A percentile compares a stretch with the other conserved stretches of the same genome.
These are phyloP conservation scores for Chalciporus sp. DNA, from an alignment of 1,284 basidiomycete genomes.

Conservation along the genomic window DNA sequence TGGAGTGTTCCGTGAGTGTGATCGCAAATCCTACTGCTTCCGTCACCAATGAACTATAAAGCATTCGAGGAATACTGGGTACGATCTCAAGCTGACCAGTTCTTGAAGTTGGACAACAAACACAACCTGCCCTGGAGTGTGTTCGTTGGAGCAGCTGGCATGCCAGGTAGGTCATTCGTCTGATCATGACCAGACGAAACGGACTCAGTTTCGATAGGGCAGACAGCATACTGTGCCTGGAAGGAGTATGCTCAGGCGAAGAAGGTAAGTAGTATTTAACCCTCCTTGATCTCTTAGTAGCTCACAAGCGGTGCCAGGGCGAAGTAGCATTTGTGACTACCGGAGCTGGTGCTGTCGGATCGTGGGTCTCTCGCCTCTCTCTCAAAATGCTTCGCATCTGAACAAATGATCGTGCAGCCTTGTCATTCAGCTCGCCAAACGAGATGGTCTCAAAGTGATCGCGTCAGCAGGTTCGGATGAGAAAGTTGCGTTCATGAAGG, in stretches of 20 bases:
- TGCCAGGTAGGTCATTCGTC: slow-evolving; percentile 18
- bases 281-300: neutral
- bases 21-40: neutral
- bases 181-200: neutral
- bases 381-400: neutral
- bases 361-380: neutral
- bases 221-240: slow-evolving; percentile 15
- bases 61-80: slow-evolving; percentile 29
- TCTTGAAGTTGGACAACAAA: slow-evolving; percentile 21
- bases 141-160: slow-evolving; percentile 24
- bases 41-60: neutral
- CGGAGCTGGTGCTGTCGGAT: slow-evolving; percentile 7
- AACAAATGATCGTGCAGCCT: slow-evolving; percentile 9
- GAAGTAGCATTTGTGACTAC: slow-evolving; percentile 4
- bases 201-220: slow-evolving; percentile 11
- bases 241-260: slow-evolving; percentile 10
- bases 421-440: slow-evolving; percentile 42
- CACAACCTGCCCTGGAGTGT: slow-evolving; percentile 22
- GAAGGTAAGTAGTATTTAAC: neutral
- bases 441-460: slow-evolving; percentile 41
- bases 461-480: slow-evolving; percentile 41
- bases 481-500: slow-evolving; percentile 41
- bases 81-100: slow-evolving; percentile 12
- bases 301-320: neutral
- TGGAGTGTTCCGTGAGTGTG: neutral